These are phyloP conservation scores for Eucalyptus pauciflora DNA, from an alignment of 345 rosid genomes.

Conservation along the genomic window DNA sequence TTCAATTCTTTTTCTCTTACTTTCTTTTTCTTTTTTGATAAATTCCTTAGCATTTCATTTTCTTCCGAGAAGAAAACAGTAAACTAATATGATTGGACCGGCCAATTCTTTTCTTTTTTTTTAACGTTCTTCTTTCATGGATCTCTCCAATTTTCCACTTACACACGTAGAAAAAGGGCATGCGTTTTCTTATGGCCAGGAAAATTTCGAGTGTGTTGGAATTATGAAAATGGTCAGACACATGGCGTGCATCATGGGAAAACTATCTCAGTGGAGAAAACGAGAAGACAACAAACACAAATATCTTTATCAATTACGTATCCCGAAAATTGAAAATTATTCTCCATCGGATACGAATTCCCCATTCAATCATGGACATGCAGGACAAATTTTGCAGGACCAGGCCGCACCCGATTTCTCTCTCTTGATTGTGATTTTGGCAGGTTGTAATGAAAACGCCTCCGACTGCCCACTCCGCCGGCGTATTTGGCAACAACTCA, in stretches of 20 bases:
- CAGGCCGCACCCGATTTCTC: neutral
- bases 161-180: neutral
- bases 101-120: too few relatives aligned
- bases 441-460: neutral
- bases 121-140: neutral
- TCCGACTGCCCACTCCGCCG: neutral
- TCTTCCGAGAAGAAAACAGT: neutral
- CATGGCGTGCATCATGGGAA: neutral
- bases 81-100: neutral
- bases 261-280: neutral
- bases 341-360: neutral
- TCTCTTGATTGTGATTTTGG: neutral
- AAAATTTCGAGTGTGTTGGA: neutral
- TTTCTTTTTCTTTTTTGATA: neutral
- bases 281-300: neutral
- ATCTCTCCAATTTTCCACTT: neutral
- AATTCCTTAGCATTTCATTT: neutral
- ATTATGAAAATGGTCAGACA: neutral
- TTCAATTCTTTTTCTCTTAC: neutral
- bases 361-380: neutral
- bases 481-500: neutral
- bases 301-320: neutral
- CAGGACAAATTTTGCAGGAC: neutral
- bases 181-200: neutral
- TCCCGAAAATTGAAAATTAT: neutral